phyloP scores from a whole-genome alignment of 176 grass and related monocot genomes.

The Tillandsia leiboldiana region DNA sequence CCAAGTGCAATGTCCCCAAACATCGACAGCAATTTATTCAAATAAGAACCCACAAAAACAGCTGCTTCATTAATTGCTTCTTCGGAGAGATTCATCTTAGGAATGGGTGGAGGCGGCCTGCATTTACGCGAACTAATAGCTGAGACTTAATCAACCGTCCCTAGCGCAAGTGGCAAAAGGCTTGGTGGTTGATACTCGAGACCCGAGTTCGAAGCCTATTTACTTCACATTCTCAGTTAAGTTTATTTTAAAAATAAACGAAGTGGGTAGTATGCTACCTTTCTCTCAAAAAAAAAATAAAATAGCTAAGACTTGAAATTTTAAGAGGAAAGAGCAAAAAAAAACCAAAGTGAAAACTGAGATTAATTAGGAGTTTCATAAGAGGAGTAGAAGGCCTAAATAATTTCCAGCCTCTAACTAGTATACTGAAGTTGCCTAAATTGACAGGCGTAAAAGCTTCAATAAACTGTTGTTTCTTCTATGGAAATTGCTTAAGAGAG shows the following conservation, averaged over 20 bases:
- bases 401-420: too few species aligned
- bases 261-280: too few species aligned
- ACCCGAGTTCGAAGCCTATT: too few species aligned
- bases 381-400: not conserved
- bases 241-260: too few species aligned
- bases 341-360: not conserved
- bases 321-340: not conserved
- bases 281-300: too few species aligned
- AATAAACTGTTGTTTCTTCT: too few species aligned
- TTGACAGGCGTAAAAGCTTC: too few species aligned
- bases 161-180: too few species aligned
- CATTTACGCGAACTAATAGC: not conserved
- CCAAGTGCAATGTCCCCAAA: constrained; percentile 40
- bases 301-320: constrained; percentile 6
- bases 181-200: too few species aligned
- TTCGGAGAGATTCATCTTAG: constrained; percentile 41
- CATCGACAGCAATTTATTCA: constrained; percentile 31
- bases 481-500: too few species aligned
- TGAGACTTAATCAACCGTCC: constrained; percentile 4
- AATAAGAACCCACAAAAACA: constrained; percentile 6
- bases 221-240: too few species aligned
- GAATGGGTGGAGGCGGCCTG: constrained; percentile 38
- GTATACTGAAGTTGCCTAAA: too few species aligned
- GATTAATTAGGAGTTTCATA: not conserved
- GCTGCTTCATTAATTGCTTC: constrained; percentile 22